Conservation (phyloP, 805 yeast genomes). For the Metschnikowia koreensis region DNA sequence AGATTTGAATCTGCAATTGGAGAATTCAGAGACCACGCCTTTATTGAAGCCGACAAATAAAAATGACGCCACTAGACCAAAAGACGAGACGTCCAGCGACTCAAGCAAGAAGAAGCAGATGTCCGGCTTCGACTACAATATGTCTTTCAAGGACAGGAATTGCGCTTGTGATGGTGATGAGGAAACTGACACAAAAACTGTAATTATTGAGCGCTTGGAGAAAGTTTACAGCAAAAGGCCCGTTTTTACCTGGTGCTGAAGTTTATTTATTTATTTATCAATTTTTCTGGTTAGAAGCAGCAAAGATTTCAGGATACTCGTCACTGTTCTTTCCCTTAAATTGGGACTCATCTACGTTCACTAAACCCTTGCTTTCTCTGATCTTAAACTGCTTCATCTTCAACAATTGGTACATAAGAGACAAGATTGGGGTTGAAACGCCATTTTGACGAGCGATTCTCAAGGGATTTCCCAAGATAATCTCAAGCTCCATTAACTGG, state of each 20-base stretch:
- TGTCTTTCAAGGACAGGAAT: slow-evolving; percentile 12
- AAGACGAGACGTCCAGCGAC: not conserved
- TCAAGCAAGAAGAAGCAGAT: slow-evolving; percentile 8
- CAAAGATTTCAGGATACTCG: slow-evolving; percentile 18
- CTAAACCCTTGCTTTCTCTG: slow-evolving; percentile 52
- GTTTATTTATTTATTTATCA: not conserved
- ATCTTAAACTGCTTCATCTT: slow-evolving; percentile 59
- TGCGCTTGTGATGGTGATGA: not conserved
- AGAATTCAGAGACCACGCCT: slow-evolving; percentile 8
- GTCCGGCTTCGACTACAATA: slow-evolving; percentile 26
- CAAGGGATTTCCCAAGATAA: slow-evolving; percentile 66
- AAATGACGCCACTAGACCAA: not conserved
- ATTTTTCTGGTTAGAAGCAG: slow-evolving; percentile 1
- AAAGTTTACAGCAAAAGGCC: slow-evolving; percentile 57
- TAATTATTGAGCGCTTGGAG: slow-evolving; percentile 59
- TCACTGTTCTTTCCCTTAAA: slow-evolving; percentile 17
- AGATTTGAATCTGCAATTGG: not conserved
- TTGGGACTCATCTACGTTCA: slow-evolving; percentile 14
- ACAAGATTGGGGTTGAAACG: slow-evolving; percentile 53
- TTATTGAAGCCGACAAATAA: not conserved
- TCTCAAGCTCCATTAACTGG: slow-evolving; percentile 69
- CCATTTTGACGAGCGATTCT: slow-evolving; percentile 18
- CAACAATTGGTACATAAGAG: slow-evolving; percentile 56
- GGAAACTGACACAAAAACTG: slow-evolving; percentile 37
- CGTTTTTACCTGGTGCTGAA: slow-evolving; percentile 61